Percentiles rank a stretch among this genome's conserved stretches.
These are phyloP conservation scores for Metahyphopichia silvanorum DNA, from an alignment of 805 yeast species.

Conservation along the genomic window DNA sequence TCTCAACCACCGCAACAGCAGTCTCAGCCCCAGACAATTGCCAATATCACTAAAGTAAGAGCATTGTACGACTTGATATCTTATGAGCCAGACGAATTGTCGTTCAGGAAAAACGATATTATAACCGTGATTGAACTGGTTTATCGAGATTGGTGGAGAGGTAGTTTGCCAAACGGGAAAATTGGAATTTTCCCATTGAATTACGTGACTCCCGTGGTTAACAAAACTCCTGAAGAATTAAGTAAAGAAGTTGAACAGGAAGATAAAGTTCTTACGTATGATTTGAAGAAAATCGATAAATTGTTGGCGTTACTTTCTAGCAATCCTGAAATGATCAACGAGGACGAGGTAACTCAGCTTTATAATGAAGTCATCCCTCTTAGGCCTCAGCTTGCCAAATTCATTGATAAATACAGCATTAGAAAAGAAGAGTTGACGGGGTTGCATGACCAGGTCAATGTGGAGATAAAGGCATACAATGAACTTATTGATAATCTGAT, in stretches of 20 bases:
- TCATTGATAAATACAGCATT: constrained; percentile 73
- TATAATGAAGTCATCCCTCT: constrained; percentile 72
- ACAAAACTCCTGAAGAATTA: constrained; percentile 60
- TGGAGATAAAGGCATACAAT: constrained; percentile 69
- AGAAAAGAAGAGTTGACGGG: constrained; percentile 75
- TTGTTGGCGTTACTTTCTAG: constrained; percentile 52
- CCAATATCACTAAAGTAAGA: constrained; percentile 61
- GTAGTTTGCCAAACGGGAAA: constrained; percentile 69
- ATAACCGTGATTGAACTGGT: constrained; percentile 85
- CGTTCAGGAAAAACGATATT: constrained; percentile 83
- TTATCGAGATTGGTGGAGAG: constrained; percentile 95
- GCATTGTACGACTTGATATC: constrained; percentile 83
- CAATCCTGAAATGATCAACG: constrained; percentile 38
- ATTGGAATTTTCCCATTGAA: constrained; percentile 90
- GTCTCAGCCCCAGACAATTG: constrained; percentile 31
- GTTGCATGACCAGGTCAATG: constrained; percentile 65
- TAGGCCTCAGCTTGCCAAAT: constrained; percentile 69
- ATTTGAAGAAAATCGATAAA: constrained; percentile 59
- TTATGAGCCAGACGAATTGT: constrained; percentile 80
- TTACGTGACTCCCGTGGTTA: constrained; percentile 78
- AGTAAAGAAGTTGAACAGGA: constrained; percentile 50
- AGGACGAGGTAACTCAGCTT: constrained; percentile 65
- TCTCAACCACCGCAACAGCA: constrained; percentile 10
- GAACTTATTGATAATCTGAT: constrained; percentile 55
- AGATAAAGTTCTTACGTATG: constrained; percentile 48